Conservation (phyloP, 768 basidiomycete species). For the Russula vinacea region DNA sequence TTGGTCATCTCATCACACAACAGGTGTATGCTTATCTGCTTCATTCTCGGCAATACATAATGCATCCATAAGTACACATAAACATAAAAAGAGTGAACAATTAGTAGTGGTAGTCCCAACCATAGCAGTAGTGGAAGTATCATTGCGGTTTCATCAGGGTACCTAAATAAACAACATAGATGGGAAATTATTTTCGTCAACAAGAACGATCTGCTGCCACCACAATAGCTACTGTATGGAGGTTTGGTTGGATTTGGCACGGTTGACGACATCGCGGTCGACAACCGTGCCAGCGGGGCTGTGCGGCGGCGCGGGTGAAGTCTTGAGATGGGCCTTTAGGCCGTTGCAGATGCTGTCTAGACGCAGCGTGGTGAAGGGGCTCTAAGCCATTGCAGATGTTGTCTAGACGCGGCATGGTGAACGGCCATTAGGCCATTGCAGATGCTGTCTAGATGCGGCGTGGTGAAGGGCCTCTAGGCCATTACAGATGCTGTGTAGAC, state of each 20-base stretch:
- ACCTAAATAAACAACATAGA: background rate
- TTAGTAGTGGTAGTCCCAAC: background rate
- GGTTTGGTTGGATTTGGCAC: background rate
- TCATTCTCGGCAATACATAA: background rate
- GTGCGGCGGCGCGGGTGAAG: background rate
- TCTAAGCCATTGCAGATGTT: too few species aligned
- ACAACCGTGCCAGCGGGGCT: background rate
- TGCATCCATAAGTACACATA: background rate
- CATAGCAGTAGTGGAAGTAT: background rate
- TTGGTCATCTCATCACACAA: background rate
- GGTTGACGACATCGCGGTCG: background rate
- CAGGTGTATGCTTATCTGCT: background rate
- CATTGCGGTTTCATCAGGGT: background rate
- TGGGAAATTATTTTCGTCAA: background rate
- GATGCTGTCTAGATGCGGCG: too few species aligned
- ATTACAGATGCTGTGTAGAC: too few species aligned
- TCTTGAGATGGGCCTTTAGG: too few species aligned
- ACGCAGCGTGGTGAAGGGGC: too few species aligned
- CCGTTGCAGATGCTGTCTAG: too few species aligned
- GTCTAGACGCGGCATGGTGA: too few species aligned
- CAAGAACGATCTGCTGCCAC: background rate
- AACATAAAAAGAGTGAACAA: background rate
- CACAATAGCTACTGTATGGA: background rate
- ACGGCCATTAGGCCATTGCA: too few species aligned
- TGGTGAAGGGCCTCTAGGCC: too few species aligned